Percentiles rank a stretch among this genome's conserved stretches.
These are phyloP conservation scores for Cystofilobasidium capitatum DNA, from an alignment of 768 basidiomycete genomes.

Conservation along the genomic window DNA sequence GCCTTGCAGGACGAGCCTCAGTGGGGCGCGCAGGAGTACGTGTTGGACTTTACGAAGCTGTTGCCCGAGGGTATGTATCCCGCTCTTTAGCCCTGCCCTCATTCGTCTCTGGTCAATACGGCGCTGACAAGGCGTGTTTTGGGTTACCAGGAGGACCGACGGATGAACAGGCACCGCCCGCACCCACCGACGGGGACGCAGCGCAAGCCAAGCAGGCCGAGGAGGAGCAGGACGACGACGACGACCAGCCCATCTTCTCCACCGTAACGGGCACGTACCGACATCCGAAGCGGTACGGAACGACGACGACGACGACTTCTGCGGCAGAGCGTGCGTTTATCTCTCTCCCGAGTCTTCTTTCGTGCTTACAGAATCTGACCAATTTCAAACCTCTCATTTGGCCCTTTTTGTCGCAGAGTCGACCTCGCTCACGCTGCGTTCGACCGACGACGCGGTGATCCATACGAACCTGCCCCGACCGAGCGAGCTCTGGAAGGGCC, in stretches of 20 bases:
- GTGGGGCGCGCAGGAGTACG: slow-evolving; percentile 62
- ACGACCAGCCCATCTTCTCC: slow-evolving; percentile 71
- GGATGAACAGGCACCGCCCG: slow-evolving; percentile 3
- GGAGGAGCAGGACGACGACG: slow-evolving; percentile 39
- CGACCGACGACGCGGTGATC: not conserved
- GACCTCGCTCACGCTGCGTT: slow-evolving; percentile 19
- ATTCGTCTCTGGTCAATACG: too few relatives aligned
- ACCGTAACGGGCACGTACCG: slow-evolving; percentile 77
- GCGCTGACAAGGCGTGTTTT: not conserved
- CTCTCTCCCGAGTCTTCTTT: not conserved
- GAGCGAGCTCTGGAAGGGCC: slow-evolving; percentile 63
- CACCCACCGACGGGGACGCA: slow-evolving; percentile 10
- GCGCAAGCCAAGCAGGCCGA: slow-evolving; percentile 26
- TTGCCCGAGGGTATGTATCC: slow-evolving; percentile 11
- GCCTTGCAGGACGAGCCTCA: slow-evolving; percentile 60
- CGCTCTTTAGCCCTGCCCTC: not conserved
- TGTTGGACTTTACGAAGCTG: slow-evolving; percentile 60
- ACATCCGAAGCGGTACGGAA: slow-evolving; percentile 55
- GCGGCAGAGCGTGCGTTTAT: not conserved
- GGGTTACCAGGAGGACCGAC: slow-evolving; percentile 42
- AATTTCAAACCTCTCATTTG: slow-evolving; percentile 23
- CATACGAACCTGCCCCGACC: slow-evolving; percentile 26
- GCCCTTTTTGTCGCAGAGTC: slow-evolving; percentile 7
- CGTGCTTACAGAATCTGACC: slow-evolving; percentile 21
- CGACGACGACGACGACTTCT: slow-evolving; percentile 4